Conservation (phyloP, 2,329 filamentous ascomycete species). For the Stachybotrys elegans region DNA sequence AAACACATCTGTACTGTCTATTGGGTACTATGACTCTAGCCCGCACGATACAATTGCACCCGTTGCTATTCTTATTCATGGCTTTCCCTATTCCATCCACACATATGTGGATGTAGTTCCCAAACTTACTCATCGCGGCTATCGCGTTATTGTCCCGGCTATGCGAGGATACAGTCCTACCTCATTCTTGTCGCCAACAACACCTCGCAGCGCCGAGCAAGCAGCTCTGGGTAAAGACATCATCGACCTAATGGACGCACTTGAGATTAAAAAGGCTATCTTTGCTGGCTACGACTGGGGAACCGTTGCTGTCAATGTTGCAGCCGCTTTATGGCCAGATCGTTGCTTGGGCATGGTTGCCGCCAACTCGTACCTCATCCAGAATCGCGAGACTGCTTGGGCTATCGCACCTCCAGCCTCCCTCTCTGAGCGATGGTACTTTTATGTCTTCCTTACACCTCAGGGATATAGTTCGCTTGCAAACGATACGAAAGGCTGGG, state of each 20-base stretch:
- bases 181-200: background rate
- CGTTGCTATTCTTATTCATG: slow-evolving; percentile 3
- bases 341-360: slow-evolving; percentile 4
- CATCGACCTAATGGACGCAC: slow-evolving; percentile 4
- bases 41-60: slow-evolving; percentile 1
- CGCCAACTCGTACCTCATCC: slow-evolving; percentile 4
- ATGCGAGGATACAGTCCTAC: slow-evolving; percentile 3
- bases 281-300: slow-evolving; percentile 6
- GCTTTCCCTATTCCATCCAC: slow-evolving; percentile 4
- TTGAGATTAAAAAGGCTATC: slow-evolving; percentile 5
- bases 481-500: slow-evolving; percentile 3
- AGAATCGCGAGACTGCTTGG: slow-evolving; percentile 4
- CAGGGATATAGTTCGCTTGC: slow-evolving; percentile 2
- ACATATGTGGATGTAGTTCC: slow-evolving; percentile 1
- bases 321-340: slow-evolving; percentile 4
- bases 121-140: background rate
- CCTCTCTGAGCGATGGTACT: slow-evolving; percentile 3
- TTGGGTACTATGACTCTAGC: slow-evolving; percentile 4
- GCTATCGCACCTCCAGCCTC: background rate
- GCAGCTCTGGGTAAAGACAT: slow-evolving; percentile 5
- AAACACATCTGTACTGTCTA: slow-evolving; percentile 3
- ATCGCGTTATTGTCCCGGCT: slow-evolving; percentile 3
- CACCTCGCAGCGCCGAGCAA: slow-evolving; percentile 5
- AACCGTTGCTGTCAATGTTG: slow-evolving; percentile 5
- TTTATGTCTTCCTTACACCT: slow-evolving; percentile 5